phyloP scores from a whole-genome alignment of 805 yeast species.

The Ogataea trehalophila region DNA sequence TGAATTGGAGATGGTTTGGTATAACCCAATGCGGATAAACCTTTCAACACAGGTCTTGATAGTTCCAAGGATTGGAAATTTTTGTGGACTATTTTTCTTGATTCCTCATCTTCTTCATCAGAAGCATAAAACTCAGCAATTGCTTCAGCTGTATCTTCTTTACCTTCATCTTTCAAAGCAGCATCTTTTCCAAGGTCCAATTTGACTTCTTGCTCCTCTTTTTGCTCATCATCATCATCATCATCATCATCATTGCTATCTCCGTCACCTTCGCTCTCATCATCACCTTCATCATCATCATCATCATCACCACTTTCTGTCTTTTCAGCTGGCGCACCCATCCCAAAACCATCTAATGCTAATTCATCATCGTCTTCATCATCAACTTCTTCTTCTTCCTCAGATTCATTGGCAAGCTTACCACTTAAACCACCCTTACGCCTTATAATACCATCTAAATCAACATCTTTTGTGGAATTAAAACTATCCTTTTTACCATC shows the following conservation, averaged over 20 bases:
- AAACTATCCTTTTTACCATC: conserved; percentile 29
- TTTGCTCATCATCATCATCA: conserved; percentile 27
- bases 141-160: conserved; percentile 73
- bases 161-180: conserved; percentile 19
- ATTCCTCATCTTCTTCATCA: conserved; percentile 44
- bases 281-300: conserved; percentile 19
- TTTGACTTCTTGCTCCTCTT: conserved; percentile 13
- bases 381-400: conserved; percentile 23
- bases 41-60: conserved; percentile 87
- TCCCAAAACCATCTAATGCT: conserved; percentile 40
- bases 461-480: conserved; percentile 54
- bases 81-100: conserved; percentile 42
- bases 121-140: conserved; percentile 73
- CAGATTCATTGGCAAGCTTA: conserved; percentile 31
- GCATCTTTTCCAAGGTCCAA: conserved; percentile 34
- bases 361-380: conserved; percentile 34
- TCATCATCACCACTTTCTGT: conserved; percentile 29
- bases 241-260: conserved; percentile 31
- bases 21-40: conserved; percentile 76
- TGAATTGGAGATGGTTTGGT: conserved; percentile 92
- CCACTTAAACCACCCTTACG: conserved; percentile 67
- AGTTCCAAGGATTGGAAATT: conserved; percentile 74
- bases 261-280: conserved; percentile 29
- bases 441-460: conserved; percentile 80
- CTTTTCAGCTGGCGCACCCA: conserved; percentile 27